Base-by-base conservation (phyloP, 805 yeast species). In the Priceomyces medius region DNA sequence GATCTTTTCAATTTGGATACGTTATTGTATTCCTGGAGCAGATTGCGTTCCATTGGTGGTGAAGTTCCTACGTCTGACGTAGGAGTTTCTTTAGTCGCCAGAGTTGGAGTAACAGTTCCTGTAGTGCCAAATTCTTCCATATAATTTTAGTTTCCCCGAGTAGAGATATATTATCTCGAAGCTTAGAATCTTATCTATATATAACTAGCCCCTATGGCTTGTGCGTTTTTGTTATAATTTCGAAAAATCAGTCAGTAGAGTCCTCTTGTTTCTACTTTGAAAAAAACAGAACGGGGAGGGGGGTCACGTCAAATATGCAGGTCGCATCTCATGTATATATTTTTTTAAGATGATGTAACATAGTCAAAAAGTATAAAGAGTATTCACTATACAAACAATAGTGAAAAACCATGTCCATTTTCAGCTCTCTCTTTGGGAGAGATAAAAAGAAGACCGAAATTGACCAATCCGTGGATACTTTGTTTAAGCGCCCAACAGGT, bases 61-160 rank as follows among this genome's bases (percentile, higher is more conserved):
- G 71, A 66, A 4, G 70, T 66, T 26, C 64, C 70, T 37, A 67
- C 62, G 44, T 67, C 73, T 16, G 71, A 66, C 40, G 67, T 53
- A 3, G 73, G 73, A 7, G 71, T 63, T 35, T 66, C 72, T 42
- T 61, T 66, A 36, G 59, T 38, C 13, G 41, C 34, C 27, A 45
- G 41, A 29, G 39, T 24, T 28, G 43, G 46, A 23, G 47, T 38
- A 14, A 42, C 20, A 21, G 32, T 34, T 19, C 32, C 39, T 21
- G 31, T 20, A 20, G 31, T 35, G 13, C 28, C 38, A 21, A 29
- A 23, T 34, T 35, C 43, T 34, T 40, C 39, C 33, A 35, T 35
- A n/a, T 8, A 32, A 18, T 32, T 13, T 14, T 20, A 18, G 24
- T 20, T 13, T 14, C 10, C n/a, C 24, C 5, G 10, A 14, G n/a